Percentiles rank a stretch among this genome's conserved stretches.
These are phyloP conservation scores for Discostella stelligera DNA, from an alignment of 352 stramenopile genomes.

Conservation along the genomic window DNA sequence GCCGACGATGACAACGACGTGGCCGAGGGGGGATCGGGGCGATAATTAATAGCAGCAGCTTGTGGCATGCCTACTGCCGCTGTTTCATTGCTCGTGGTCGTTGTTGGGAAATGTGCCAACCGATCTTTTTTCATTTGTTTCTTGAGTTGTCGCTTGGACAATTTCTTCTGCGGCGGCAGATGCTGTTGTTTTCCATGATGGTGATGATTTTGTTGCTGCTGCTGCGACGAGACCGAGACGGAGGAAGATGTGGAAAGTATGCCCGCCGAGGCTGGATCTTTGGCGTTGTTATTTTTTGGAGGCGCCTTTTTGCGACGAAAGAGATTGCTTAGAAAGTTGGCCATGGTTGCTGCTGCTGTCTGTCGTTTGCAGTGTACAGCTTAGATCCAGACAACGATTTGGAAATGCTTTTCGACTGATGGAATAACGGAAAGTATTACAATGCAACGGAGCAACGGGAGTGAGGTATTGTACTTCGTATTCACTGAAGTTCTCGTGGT, in stretches of 20 bases:
- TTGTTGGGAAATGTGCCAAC: conserved; percentile 35
- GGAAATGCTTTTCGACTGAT: too few relatives aligned
- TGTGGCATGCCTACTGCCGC: background rate
- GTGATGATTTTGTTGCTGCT: background rate
- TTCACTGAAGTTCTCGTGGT: too few relatives aligned
- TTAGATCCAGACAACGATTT: background rate
- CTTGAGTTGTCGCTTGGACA: conserved; percentile 27
- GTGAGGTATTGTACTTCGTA: too few relatives aligned
- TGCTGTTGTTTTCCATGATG: conserved; percentile 4
- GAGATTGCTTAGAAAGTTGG: conserved; percentile 14
- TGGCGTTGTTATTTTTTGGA: background rate
- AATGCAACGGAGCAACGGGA: too few relatives aligned
- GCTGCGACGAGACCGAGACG: conserved; percentile 1
- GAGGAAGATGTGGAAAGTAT: conserved; percentile 15
- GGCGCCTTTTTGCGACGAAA: conserved; percentile 24
- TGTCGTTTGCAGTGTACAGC: background rate
- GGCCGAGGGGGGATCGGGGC: background rate
- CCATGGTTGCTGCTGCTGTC: background rate
- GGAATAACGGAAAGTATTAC: too few relatives aligned
- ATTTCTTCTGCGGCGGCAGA: background rate
- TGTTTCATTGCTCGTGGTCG: background rate
- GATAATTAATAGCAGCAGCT: background rate
- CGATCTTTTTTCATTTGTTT: conserved; percentile 54
- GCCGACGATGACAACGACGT: background rate
- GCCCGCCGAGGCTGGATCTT: conserved; percentile 20